Base-by-base conservation (phyloP, 805 yeast species). In the Ogataea populi-albae region DNA sequence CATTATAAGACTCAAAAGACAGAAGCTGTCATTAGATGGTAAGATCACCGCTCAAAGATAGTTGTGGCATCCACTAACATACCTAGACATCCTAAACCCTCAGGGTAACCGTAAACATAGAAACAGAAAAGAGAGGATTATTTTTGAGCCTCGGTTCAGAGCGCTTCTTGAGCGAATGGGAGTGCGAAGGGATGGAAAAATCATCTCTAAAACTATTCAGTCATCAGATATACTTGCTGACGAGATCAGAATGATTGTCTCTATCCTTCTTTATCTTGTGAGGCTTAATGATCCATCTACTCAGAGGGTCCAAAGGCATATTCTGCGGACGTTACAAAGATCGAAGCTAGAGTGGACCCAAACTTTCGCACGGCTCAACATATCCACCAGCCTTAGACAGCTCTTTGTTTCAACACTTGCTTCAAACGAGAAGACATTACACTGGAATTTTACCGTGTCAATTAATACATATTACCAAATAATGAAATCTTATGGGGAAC, bases 161-260 rank as follows among this genome's bases (percentile, higher is more conserved):
- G 7, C 18, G 15, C 3, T 40, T 5, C 15, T 37, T n/a, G 37
- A 27, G 16, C 40, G 35, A 25, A 6, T 44, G 24, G 48, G 48
- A 6, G 24, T 40, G 19, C 37, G 40, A 6, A 22, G 20, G 15
- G 35, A 34, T n/a, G 48, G 48, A 10, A 26, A 30, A 15, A 8
- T 15, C 7, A 12, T 36, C 6, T 18, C 14, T 3, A 21, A 35
- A 26, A 23, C 22, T 12, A 26, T 26, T 18, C 37, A 43, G 3
- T 32, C 30, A n/a, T 27, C 29, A 17, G 26, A 35, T 10, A 17
- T 44, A 15, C 29, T 24, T 18, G 35, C 40, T 3, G 28, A 22
- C 6, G 45, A 38, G 8, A 10, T 38, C 22, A 32, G 29, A 27
- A 20, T 17, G 3, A 8, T 35, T 10, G 22, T 40, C 3, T 34